Base-by-base conservation (phyloP, 441 rosid species). In the Pelargonium myrrhifolium region DNA sequence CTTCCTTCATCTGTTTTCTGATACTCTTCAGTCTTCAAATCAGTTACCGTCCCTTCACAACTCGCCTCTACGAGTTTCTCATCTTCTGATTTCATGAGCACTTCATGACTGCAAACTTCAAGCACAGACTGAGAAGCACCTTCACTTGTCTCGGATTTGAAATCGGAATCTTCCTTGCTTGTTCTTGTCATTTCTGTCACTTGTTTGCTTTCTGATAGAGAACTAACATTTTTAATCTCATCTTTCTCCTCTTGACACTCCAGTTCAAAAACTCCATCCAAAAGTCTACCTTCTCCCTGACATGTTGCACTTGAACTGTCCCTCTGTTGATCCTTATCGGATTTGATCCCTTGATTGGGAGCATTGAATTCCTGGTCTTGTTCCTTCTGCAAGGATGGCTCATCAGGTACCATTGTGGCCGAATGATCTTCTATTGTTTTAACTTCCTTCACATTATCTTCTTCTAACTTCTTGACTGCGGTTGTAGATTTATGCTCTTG, bases 351-450 rank as follows among this genome's bases (percentile, higher is more conserved):
- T 47, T 58, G 20, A 12, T 64, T 6, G 17, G 69, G 47, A 70
- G 55, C 39, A 53, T 79, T 63, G 9, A 68, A 45, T 75, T 73
- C 43, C 21, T 4, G n/a, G 55, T 45, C 21, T 39, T 58, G 71
- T 61, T 77, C 76, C 72, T 39, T 72, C 18, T 68, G 67, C 60
- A 49, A 58, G 66, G 63, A 58, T 14, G 0, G 63, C 37, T 62
- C 82, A 69, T 76, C 75, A 59, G 65, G 68, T 70, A 59, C 65
- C 74, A 70, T 56, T 47, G 51, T 22, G 6, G 60, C 69, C 65
- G 73, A 58, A 35, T 78, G 82, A 68, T 71, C 76, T 61, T 75
- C 61, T n/a, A 18, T 72, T 31, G 59, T 70, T 62, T 62, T 65
- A 45, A 20, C 66, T 45, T 68, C 66, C 66, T 45, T 71, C 22